A percentile compares a stretch with the other conserved stretches of the same genome.
phyloP scores from a whole-genome alignment of 257 asterid species.

The Solanum clarkiae region DNA sequence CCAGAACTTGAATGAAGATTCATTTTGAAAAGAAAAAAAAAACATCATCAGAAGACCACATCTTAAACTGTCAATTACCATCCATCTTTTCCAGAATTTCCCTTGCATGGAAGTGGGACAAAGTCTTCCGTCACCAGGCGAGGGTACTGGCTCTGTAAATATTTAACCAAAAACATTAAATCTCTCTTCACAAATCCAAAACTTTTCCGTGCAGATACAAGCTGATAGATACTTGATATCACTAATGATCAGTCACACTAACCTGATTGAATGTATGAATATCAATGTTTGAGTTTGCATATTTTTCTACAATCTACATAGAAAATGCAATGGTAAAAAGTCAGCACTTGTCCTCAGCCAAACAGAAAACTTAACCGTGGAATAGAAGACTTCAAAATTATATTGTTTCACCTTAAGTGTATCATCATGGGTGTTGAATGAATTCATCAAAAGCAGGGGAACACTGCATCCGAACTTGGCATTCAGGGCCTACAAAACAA shows the following conservation, averaged over 20 bases:
- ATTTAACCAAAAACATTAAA: not conserved
- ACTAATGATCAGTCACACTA: not conserved
- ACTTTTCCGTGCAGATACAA: not conserved
- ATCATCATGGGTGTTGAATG: constrained; percentile 98
- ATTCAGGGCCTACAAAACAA: constrained; percentile 61
- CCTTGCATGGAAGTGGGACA: constrained; percentile 72
- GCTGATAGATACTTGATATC: not conserved
- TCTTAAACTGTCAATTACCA: constrained; percentile 34
- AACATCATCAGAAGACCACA: not conserved
- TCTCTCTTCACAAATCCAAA: not conserved
- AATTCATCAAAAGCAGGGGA: constrained; percentile 93
- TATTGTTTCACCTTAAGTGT: constrained; percentile 61
- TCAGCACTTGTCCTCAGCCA: not conserved
- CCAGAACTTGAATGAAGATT: not conserved
- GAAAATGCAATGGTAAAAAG: not conserved
- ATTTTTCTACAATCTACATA: constrained; percentile 78
- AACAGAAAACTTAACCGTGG: not conserved
- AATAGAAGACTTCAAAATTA: not conserved
- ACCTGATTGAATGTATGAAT: constrained; percentile 99
- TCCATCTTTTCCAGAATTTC: constrained; percentile 81
- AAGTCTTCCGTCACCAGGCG: constrained; percentile 87
- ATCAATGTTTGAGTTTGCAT: constrained; percentile 55
- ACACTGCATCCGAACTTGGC: constrained; percentile 80
- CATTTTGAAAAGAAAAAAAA: not conserved
- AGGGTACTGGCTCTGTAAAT: constrained; percentile 87